Base-by-base conservation (phyloP, 2,329 filamentous ascomycete species). In the Ceratocystis albifundus region DNA sequence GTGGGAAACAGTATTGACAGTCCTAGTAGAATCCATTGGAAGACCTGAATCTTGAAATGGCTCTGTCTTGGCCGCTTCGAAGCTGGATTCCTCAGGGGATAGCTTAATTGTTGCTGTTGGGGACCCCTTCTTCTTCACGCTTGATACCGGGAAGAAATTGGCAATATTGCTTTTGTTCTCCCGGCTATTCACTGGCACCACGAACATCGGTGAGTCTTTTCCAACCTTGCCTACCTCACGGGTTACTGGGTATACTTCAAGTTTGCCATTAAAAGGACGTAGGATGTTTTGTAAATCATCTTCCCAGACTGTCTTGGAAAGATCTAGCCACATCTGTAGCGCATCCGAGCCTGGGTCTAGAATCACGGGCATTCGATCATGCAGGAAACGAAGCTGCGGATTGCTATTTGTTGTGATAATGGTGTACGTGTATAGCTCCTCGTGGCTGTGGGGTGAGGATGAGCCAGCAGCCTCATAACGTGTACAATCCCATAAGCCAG, bases 351-450 rank as follows among this genome's bases (percentile, higher is more conserved):
- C 85, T 3, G 88, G 85, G 4, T 96, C 86, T 0, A 99, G 75
- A 36, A 97, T 89, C 4, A 96, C 93, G 0, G 94, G 94, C 94
- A 99, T 99, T 17, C 94, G 86, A 72, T 96, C 88, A 73, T 99
- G 94, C 20, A 99, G 79, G 70, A 96, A 97, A 32, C 80, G 85
- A 62, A 97, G 80, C 73, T 93, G 88, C 69, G 86, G 80, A 72
- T 93, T 96, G 6, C 90, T 89, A 68, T 87, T 83, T 0, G 93
- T 97, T 0, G 94, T 99, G 74, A 97, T 93, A 73, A 99, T 85
- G 1, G 92, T 93, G 75, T 96, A 99, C 0, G 90, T 95, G 74
- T 93, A 96, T 4, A 85, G 77, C 74, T 87, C 89, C 69, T 89
- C 82, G 15, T 1, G n/a, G 25, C 53, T 15, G 28, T 30, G 25